Percentiles rank a stretch among this genome's conserved stretches.
Conservation (phyloP, 768 basidiomycete genomes). For the Phlebiopsis flavidoalba region DNA sequence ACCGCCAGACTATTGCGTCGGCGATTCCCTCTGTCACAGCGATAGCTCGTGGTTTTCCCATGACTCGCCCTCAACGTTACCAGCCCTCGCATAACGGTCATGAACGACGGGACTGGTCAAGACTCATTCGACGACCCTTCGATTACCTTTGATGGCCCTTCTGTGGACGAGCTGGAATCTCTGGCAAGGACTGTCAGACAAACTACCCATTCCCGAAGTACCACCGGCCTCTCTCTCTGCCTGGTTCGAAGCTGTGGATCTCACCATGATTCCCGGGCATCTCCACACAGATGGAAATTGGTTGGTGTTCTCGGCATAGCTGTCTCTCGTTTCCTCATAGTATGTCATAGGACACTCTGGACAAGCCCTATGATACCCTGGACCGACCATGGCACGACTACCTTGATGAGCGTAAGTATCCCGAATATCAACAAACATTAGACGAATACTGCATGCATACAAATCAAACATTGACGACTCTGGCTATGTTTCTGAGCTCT, state of each 20-base stretch:
- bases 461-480: background rate
- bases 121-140: background rate
- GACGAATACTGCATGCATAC: background rate
- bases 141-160: background rate
- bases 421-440: background rate
- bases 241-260: background rate
- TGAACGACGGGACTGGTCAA: background rate
- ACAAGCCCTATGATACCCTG: background rate
- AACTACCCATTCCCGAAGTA: conserved; percentile 6
- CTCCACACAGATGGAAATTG: background rate
- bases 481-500: background rate
- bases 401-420: too few relatives aligned
- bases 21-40: background rate
- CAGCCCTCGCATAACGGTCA: background rate
- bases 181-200: background rate
- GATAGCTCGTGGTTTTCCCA: background rate
- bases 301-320: background rate
- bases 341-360: background rate
- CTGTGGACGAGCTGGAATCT: conserved; percentile 8
- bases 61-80: background rate
- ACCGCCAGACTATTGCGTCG: background rate
- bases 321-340: background rate
- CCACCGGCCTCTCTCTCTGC: background rate
- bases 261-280: background rate
- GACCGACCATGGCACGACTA: too few relatives aligned